Conservation (phyloP, 169 alveolate species). For the Ophryocystis elektroscirrha region DNA sequence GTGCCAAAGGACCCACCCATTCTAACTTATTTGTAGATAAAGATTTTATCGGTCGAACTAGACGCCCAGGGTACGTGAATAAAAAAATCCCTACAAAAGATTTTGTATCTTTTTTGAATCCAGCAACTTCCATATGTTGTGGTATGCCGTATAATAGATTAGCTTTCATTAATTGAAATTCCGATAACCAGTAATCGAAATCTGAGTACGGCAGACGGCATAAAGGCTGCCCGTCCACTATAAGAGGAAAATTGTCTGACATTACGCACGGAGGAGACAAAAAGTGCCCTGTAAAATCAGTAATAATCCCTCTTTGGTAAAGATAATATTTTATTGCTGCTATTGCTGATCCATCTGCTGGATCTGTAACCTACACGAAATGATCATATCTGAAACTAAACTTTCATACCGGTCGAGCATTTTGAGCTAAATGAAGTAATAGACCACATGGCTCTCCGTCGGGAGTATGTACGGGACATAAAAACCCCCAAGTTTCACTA, state of each 20-base stretch:
- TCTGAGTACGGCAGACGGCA: constrained; percentile 33
- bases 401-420: no score
- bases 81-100: constrained; percentile 67
- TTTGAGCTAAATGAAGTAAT: constrained; percentile 62
- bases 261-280: constrained; percentile 5
- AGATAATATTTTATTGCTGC: neutral
- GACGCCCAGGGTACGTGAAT: constrained; percentile 78
- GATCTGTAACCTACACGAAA: constrained; percentile 6
- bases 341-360: neutral
- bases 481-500: constrained; percentile 99
- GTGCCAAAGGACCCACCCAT: constrained; percentile 86
- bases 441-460: constrained; percentile 99
- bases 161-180: constrained; percentile 5
- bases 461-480: constrained; percentile 99
- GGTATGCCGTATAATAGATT: constrained; percentile 4
- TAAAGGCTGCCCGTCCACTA: constrained; percentile 61
- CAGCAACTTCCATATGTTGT: constrained; percentile 15
- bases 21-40: constrained; percentile 45
- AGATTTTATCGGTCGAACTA: constrained; percentile 83
- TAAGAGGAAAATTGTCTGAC: constrained; percentile 45
- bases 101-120: constrained; percentile 10
- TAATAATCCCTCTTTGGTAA: neutral
- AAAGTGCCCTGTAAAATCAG: neutral
- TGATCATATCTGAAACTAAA: no score
- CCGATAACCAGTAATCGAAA: constrained; percentile 5